Evolutionary conservation across 768 basidiomycete genomes (phyloP), one percentile per base, ranked within the genome.

Genomic region (Russula lepida): DNA sequence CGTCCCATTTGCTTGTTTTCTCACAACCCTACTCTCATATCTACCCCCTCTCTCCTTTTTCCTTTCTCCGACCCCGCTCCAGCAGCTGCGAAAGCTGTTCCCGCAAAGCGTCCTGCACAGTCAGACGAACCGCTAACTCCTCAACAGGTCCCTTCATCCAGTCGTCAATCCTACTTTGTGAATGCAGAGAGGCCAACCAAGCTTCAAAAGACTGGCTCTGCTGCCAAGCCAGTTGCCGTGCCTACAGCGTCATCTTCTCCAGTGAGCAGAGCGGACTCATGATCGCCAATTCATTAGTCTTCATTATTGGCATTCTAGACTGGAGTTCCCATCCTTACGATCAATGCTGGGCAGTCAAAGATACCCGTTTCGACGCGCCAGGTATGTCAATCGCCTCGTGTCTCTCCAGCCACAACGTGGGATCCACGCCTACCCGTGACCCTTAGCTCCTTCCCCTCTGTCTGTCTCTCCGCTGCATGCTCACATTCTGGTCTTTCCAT

Each of bases 351-450:
- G 0, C 81, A 79, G 58, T 92, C 89, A n/a, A 76, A 77, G 44
- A 82, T 93, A 21, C 76, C 92, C 1, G 66, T 92, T 47, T 83
- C 85, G 5, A 84, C 88, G 52, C 81, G 92, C 39, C 88, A 92
- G 79, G 85, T 85, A 76, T 69, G 12, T 70, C 32, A 41, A 35
- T 56, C 13, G 33, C n/a, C 66, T 69, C 37, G 64, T 63, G 37
- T 48, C 39, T 53, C 19, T 39, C 39, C 17, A 39, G 19, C 35
- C 21, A 54, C 57, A 63, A 65, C 57, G 62, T 65, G 64, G 52
- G 28, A 27, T 39, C 48, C 21, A 9, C 59, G 41, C 27, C 32
- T 61, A 32, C 44, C 23, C 25, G 50, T 19, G 23, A 8, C 51
- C 46, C 23, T 35, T n/a, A 43, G 19, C 4, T 23, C 25, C 48